A percentile compares a stretch with the other conserved stretches of the same genome.
These are phyloP conservation scores for Begonia peltatifolia DNA, from an alignment of 306 rosid species.

Conservation along the genomic window DNA sequence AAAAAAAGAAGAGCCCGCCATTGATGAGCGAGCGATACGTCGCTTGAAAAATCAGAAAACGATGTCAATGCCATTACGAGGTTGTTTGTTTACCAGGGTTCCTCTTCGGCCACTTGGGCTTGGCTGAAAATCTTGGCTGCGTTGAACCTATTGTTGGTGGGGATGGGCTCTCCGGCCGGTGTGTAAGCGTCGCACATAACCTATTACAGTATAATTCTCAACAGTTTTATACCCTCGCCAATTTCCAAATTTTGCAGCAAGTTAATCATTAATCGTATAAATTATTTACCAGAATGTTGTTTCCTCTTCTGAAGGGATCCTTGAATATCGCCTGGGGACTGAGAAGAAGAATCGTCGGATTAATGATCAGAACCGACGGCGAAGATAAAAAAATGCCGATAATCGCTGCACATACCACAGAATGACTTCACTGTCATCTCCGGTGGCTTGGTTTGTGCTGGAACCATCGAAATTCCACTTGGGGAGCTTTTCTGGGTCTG, in stretches of 20 bases:
- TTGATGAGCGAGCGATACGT: no score
- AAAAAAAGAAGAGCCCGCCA: no score
- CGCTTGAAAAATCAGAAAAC: background rate
- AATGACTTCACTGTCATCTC: constrained; percentile 41
- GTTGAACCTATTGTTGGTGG: constrained; percentile 26
- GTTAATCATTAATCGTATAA: background rate
- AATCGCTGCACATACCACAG: constrained; percentile 11
- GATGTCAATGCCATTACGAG: background rate
- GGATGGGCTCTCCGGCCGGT: constrained; percentile 38
- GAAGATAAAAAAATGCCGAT: background rate
- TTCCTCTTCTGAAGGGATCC: constrained; percentile 46
- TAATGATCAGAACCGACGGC: constrained; percentile 5
- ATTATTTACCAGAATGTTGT: constrained; percentile 28
- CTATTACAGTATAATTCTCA: constrained; percentile 5
- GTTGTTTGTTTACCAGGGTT: constrained; percentile 34
- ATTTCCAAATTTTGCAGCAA: no score
- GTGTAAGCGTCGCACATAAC: constrained; percentile 39
- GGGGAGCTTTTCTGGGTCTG: constrained; percentile 34
- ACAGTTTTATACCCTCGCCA: no score
- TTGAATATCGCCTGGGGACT: constrained; percentile 40
- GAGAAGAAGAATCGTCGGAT: background rate
- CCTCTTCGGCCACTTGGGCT: constrained; percentile 27
- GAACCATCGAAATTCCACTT: constrained; percentile 51
- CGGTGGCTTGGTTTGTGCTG: constrained; percentile 42
- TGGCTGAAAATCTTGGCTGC: constrained; percentile 41